Conservation (phyloP, 2,329 filamentous ascomycete genomes). For the Coniella lustricola region DNA sequence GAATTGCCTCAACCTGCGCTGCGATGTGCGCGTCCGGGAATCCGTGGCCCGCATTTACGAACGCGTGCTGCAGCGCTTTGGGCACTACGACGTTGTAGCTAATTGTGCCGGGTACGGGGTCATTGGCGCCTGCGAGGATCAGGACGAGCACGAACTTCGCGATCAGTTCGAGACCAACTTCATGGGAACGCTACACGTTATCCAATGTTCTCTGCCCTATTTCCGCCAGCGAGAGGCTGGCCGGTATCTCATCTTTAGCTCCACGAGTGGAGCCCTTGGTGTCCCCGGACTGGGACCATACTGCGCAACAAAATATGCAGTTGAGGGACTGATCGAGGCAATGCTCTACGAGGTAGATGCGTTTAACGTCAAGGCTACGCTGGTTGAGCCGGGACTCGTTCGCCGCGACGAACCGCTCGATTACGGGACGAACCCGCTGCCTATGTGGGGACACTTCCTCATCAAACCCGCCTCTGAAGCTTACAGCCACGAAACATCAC, state of each 20-base stretch:
- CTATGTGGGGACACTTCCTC: constrained; percentile 85
- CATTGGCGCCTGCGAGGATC: constrained; percentile 92
- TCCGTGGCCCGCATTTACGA: constrained; percentile 70
- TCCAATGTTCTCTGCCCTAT: constrained; percentile 80
- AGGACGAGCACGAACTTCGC: constrained; percentile 88
- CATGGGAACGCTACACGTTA: constrained; percentile 89
- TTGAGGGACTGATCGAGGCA: constrained; percentile 90
- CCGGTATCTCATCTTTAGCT: constrained; percentile 90
- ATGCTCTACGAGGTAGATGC: constrained; percentile 92
- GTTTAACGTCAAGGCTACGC: constrained; percentile 88
- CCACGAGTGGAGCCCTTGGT: constrained; percentile 83
- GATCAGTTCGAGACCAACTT: constrained; percentile 98
- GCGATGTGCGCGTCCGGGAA: constrained; percentile 77
- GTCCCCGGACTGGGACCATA: constrained; percentile 90
- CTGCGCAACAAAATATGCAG: constrained; percentile 94
- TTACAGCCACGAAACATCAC: constrained; percentile 70
- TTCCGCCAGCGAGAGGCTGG: constrained; percentile 71
- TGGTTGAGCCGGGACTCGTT: constrained; percentile 87
- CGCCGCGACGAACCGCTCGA: constrained; percentile 70
- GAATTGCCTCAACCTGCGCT: constrained; percentile 74
- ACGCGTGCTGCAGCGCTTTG: constrained; percentile 65
- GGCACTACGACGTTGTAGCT: constrained; percentile 78
- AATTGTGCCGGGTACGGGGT: constrained; percentile 96
- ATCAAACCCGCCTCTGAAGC: constrained; percentile 79
- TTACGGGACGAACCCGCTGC: constrained; percentile 48